Percentiles rank a stretch among this genome's conserved stretches.
Conservation (phyloP, 2,329 filamentous ascomycete genomes). For the Hansfordia pulvinata region DNA sequence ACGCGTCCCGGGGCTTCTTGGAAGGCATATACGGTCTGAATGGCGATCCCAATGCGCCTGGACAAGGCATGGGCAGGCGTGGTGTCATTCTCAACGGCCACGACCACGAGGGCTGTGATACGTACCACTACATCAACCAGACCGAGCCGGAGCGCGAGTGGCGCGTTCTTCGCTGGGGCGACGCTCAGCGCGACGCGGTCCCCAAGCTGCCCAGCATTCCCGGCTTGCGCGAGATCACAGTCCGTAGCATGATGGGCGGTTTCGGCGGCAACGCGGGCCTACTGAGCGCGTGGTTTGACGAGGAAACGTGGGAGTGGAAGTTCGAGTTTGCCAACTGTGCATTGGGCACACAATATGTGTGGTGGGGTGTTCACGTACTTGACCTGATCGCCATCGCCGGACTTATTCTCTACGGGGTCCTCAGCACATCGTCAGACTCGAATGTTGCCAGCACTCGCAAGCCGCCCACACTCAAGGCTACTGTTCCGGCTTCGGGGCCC, state of each 20-base stretch:
- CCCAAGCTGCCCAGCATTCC: conserved; percentile 31
- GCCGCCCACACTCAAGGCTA: too few species aligned
- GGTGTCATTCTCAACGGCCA: conserved; percentile 86
- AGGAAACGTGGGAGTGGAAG: conserved; percentile 58
- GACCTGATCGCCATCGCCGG: conserved; percentile 36
- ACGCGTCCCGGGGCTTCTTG: conserved; percentile 62
- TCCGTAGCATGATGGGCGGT: conserved; percentile 96
- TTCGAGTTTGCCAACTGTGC: conserved; percentile 70
- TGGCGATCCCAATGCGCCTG: conserved; percentile 42
- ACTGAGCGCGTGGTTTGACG: conserved; percentile 81
- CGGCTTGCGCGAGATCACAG: conserved; percentile 76
- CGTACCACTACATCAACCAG: conserved; percentile 68
- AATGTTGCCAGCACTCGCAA: too few species aligned
- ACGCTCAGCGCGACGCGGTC: conserved; percentile 26
- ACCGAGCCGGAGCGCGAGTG: conserved; percentile 29
- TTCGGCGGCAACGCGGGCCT: conserved; percentile 87
- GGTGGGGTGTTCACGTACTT: conserved; percentile 80
- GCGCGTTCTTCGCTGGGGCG: conserved; percentile 33
- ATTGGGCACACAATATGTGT: conserved; percentile 77
- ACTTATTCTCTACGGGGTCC: conserved; percentile 12
- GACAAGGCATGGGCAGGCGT: conserved; percentile 49
- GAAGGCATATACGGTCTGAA: conserved; percentile 75
- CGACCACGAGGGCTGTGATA: conserved; percentile 90
- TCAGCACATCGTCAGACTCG: too few species aligned
- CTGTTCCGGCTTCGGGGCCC: not conserved